Base-by-base conservation (phyloP, 495 filamentous ascomycete species). In the Hypoxylon perforatum region DNA sequence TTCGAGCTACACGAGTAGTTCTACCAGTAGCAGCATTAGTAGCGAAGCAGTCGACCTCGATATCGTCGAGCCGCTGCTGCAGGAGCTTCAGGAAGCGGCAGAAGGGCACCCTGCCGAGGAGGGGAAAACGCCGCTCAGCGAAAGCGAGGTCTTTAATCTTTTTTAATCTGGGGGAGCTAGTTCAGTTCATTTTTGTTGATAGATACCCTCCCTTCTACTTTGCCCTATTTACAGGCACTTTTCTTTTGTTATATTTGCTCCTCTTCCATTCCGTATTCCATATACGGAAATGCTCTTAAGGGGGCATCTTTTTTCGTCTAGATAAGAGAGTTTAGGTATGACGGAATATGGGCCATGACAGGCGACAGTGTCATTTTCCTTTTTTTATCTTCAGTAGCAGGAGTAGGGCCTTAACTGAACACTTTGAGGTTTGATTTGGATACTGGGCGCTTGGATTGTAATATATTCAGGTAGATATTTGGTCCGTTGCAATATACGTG, bases 61-160 rank as follows among this genome's bases (percentile, higher is more conserved):
- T 46, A 56, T 52, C 47, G 52, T 66, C 39, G 67, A 70, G 39
- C 67, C 67, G 41, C 52, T 70, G 18, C 67, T 67, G 67, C 61
- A 52, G 21, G 67, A 70, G 14, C 33, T 70, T 12, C 67, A 59
- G 58, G 63, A 52, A 14, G 54, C 58, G 25, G 63, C 63, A 10
- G n/a, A 1, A 1, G 11, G 11, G 3, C 3, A 28, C 30, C 8
- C 7, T 33, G 30, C 2, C 7, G 45, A 44, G 18, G 57, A 49
- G 21, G 41, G 12, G 14, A 36, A 10, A 18, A 46, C 61, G 36
- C 21, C 53, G 23, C 11, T 62, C 33, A 23, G 30, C 0, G 67
- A 71, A 58, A 63, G 48, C 35, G 67, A 66, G 39, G 23, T 63
- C 2, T 67, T 71, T 57, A 63, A 63, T 55, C 51, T 63, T 23